phyloP scores from a whole-genome alignment of 306 rosid genomes.

The Trifolium dubium region DNA sequence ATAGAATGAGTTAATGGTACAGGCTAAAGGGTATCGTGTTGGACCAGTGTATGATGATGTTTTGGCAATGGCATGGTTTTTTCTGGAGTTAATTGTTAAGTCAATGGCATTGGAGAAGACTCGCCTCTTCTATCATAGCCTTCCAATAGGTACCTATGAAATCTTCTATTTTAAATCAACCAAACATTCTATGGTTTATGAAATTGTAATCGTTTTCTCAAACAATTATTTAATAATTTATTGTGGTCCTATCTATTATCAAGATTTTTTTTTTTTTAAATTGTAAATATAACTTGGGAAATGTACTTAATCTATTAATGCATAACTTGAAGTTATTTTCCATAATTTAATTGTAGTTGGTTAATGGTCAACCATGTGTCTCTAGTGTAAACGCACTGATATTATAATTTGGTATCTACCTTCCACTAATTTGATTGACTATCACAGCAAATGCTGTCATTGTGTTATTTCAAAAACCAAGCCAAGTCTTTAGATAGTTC shows the following conservation, averaged over 20 bases:
- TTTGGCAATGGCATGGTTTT: constrained; percentile 99
- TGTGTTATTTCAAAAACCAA: neutral
- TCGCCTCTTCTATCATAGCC: constrained; percentile 88
- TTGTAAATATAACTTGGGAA: constrained; percentile 9
- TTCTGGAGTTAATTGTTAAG: constrained; percentile 95
- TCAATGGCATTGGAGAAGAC: constrained; percentile 97
- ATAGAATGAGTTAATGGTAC: constrained; percentile 45
- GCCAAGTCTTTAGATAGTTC: neutral
- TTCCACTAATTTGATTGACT: neutral
- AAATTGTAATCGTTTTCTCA: neutral
- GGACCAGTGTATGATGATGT: constrained; percentile 99
- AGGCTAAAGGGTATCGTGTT: constrained; percentile 99
- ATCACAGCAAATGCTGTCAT: neutral
- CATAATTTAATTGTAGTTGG: constrained; percentile 1
- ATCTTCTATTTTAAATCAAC: constrained; percentile 20
- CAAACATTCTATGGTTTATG: neutral
- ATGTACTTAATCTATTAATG: neutral
- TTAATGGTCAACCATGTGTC: neutral
- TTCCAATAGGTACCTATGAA: constrained; percentile 74
- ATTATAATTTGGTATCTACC: neutral
- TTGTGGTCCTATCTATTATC: neutral
- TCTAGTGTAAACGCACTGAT: neutral
- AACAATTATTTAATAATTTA: neutral
- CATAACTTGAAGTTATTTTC: neutral
- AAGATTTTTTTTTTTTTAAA: neutral